Evolutionary conservation across 768 basidiomycete species (phyloP).

Genomic region (Russula vinacea): DNA sequence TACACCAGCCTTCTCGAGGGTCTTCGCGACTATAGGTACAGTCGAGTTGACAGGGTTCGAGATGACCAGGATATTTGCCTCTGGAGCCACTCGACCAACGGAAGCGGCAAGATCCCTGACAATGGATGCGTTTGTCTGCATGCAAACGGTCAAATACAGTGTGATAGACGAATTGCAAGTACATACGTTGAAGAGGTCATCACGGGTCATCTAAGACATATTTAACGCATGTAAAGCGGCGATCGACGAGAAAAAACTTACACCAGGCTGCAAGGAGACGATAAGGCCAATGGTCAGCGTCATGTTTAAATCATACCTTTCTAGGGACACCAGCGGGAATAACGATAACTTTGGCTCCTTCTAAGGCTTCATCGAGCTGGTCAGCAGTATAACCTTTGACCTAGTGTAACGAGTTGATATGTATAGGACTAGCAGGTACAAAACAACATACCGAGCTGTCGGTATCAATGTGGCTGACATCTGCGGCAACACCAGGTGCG

Average conservation of each 20-base stretch:
- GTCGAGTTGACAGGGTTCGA: conserved; percentile 99
- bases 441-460: conserved; percentile 61
- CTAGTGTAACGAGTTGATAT: conserved; percentile 42
- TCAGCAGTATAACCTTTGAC: conserved; percentile 80
- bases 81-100: conserved; percentile 79
- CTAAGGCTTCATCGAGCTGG: conserved; percentile 85
- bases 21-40: conserved; percentile 93
- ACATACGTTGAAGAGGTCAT: conserved; percentile 91
- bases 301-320: conserved; percentile 59
- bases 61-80: conserved; percentile 93
- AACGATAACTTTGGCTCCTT: conserved; percentile 87
- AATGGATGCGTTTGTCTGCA: conserved; percentile 93
- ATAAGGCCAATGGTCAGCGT: conserved; percentile 32
- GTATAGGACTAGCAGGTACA: neutral
- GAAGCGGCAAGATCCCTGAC: conserved; percentile 93
- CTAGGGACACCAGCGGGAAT: conserved; percentile 99
- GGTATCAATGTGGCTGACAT: conserved; percentile 93
- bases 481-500: conserved; percentile 95
- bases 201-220: conserved; percentile 79
- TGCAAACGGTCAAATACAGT: conserved; percentile 8
- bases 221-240: conserved; percentile 33
- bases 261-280: conserved; percentile 61
- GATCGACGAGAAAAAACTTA: conserved; percentile 45
- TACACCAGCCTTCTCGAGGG: conserved; percentile 87
- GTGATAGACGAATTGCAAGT: neutral